Evolutionary conservation across 2,329 filamentous ascomycete species (phyloP), one percentile per base, ranked within the genome.

Genomic region (Cladosporium sp.): DNA sequence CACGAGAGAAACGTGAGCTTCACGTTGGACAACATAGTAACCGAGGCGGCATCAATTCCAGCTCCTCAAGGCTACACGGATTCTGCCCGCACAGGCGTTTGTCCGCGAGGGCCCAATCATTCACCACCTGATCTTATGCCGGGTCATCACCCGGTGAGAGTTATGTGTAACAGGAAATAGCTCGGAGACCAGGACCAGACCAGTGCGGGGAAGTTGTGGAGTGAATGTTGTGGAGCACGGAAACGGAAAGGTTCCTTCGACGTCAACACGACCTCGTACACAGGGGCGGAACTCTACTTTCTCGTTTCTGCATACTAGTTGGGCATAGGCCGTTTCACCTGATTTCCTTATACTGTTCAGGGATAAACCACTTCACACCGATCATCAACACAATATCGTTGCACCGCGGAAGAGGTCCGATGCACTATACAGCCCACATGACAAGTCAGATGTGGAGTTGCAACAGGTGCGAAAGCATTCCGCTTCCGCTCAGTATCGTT

Each of bases 21-120:
- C 30, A 52, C 44, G 32, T 38, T 12, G 32, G 34, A 18, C 24
- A n/a, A 61, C 32, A 41, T 62, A 14, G 59, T 64, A 64, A 28
- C 61, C 61, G 61, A 64, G 61, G 59, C 59, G 59, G 59, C 59
- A 51, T 41, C 11, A 34, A 18, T 51, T 32, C 58, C 34, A 36
- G 12, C 38, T 58, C 36, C n/a, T 28, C 21, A 32, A 7, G 32
- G 52, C 26, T 24, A 34, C 28, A 34, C 38, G 41, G 36, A 24
- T 44, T 61, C 34, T 64, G 61, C 51, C 61, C 61, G 61, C 61
- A 51, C 60, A 49, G 61, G n/a, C 24, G 10, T 32, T 57, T 34
- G 34, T 18, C 61, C 61, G 61, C 61, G 60, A 34, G 51, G 24
- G 24, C 26, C 51, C 61, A 64, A 64, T 64, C 36, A 64, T 32